phyloP scores from a whole-genome alignment of 2,329 filamentous ascomycete genomes.

The Clarireedia monteithiana region DNA sequence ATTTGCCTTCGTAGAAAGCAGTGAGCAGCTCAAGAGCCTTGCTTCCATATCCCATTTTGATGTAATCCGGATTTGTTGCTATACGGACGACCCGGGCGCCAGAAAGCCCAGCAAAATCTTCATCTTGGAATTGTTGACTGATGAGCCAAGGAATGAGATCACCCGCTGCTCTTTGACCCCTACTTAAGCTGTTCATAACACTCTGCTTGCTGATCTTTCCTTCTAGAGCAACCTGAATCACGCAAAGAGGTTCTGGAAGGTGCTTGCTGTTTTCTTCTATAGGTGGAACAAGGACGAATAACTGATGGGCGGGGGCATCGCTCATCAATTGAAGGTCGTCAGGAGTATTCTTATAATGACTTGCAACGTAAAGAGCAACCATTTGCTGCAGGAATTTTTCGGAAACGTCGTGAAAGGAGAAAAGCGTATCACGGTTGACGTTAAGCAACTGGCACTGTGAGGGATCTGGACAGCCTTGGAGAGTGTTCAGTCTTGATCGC shows the following conservation, averaged over 20 bases:
- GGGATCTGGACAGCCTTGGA: conserved; percentile 73
- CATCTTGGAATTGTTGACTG: conserved; percentile 96
- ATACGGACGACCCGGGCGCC: conserved; percentile 90
- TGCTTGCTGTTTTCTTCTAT: conserved; percentile 68
- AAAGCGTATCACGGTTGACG: conserved; percentile 94
- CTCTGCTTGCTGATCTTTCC: conserved; percentile 91
- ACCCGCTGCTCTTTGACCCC: conserved; percentile 81
- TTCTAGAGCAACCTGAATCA: conserved; percentile 90
- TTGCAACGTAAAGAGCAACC: conserved; percentile 95
- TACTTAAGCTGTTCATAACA: conserved; percentile 79
- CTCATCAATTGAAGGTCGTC: conserved; percentile 99
- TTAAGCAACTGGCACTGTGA: conserved; percentile 85
- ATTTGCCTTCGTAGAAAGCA: conserved; percentile 93
- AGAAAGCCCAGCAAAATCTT: conserved; percentile 88
- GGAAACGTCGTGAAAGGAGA: conserved; percentile 94
- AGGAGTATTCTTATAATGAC: conserved; percentile 96
- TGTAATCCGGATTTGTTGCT: conserved; percentile 91
- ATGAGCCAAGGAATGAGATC: conserved; percentile 97
- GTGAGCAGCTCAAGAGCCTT: conserved; percentile 79
- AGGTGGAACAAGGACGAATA: conserved; percentile 89
- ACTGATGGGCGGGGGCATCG: conserved; percentile 90
- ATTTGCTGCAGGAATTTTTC: conserved; percentile 97
- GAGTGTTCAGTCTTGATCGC: conserved; percentile 40
- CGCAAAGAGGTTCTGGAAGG: conserved; percentile 87
- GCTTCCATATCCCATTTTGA: conserved; percentile 86